Evolutionary conservation across 2,329 filamentous ascomycete genomes (phyloP), one percentile per base, ranked within the genome.

Genomic region (Xylariales sp.): DNA sequence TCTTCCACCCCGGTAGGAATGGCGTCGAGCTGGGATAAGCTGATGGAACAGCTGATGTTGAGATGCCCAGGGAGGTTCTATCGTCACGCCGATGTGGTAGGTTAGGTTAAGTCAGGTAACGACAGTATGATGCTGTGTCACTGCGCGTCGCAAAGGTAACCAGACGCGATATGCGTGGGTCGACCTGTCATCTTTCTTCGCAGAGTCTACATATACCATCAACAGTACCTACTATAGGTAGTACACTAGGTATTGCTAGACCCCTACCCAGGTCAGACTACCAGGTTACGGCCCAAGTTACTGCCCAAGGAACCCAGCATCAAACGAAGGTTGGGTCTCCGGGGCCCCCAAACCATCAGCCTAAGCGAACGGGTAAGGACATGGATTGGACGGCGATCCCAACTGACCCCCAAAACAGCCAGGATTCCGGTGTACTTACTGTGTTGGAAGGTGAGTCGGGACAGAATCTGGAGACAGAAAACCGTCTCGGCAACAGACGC

Each of bases 11-110:
- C 54, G 54, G 57, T 54, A 36, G 53, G 41, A 59, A 62, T 41
- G 58, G 62, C 62, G 62, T 62, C 48, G 56, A 58, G 60, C 56
- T 67, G 57, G 56, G 61, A 52, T 58, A 46, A 65, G 68, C 68
- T 69, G 65, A 65, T 45, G 65, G 49, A 55, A 62, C 53, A 67
- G 68, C 64, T 68, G 64, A 69, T 48, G 23, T 36, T 45, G 39
- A 62, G 59, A 67, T 43, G 58, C 45, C 48, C 2, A 23, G 60
- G 61, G 43, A 32, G n/a, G 16, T 52, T 58, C 46, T 32, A 50
- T 56, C 58, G 53, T 62, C 64, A 62, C 58, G 58, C 53, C 55
- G 5, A 30, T 43, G 56, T 59, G 56, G 41, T n/a, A 53, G 49
- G 41, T 45, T 53, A 36, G 46, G 28, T 23, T 36, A 49, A 14